Evolutionary conservation across 2,329 filamentous ascomycete species (phyloP).

Genomic region (Graphiopsis chlorocephala): DNA sequence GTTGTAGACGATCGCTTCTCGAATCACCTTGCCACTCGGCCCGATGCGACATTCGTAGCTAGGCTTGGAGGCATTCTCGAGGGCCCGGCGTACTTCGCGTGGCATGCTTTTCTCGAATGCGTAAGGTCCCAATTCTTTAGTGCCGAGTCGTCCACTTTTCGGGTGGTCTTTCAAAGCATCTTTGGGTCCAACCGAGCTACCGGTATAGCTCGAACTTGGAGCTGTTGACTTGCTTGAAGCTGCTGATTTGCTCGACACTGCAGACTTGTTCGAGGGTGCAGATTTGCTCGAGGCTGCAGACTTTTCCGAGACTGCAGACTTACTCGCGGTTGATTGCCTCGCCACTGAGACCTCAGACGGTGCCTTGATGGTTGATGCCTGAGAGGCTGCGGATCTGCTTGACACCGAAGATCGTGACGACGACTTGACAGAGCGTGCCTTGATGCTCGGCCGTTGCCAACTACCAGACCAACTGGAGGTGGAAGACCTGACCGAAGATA

Average conservation of each 20-base stretch:
- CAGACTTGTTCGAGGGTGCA: neutral
- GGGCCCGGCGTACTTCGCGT: constrained; percentile 39
- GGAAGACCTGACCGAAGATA: neutral
- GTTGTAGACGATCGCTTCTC: constrained; percentile 42
- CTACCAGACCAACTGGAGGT: neutral
- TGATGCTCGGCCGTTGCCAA: constrained; percentile 3
- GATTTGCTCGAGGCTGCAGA: neutral
- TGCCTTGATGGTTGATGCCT: neutral
- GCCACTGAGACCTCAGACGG: neutral
- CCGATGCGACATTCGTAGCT: constrained; percentile 41
- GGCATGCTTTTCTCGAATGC: constrained; percentile 49
- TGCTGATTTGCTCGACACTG: constrained; percentile 6
- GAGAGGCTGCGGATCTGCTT: neutral
- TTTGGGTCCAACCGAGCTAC: constrained; percentile 1
- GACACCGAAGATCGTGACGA: neutral
- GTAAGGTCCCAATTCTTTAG: constrained; percentile 46
- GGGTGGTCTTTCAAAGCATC: constrained; percentile 9
- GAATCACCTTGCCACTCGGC: constrained; percentile 41
- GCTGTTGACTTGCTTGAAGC: constrained; percentile 3
- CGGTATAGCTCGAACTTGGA: neutral
- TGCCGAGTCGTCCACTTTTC: constrained; percentile 31
- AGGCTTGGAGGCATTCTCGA: constrained; percentile 41
- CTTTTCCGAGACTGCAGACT: neutral
- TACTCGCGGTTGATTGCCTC: neutral
- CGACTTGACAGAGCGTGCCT: neutral